Evolutionary conservation across 169 alveolate genomes (phyloP), one percentile per base, ranked within the genome.

Genomic region (Plasmodium cynomolgi): DNA sequence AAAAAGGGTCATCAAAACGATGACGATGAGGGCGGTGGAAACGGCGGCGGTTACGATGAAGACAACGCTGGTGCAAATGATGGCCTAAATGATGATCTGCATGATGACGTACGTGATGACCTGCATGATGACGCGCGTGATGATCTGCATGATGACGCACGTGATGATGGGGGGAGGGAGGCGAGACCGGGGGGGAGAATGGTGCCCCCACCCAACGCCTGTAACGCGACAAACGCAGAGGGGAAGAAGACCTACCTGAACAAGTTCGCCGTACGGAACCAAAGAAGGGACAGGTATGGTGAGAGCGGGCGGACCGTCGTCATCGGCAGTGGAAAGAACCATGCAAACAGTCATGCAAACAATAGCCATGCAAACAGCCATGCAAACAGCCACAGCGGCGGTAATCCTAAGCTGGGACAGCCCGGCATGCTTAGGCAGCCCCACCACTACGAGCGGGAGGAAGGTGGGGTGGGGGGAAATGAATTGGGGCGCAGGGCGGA

Each of bases 141-240:
- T 15, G 23, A 15, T 2, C 23, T 50, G 23, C 54, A 88, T 34
- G 82, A 39, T 26, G 11, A n/a, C 1, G 11, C 4, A 1, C 23
- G n/a, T 58, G 31, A 17, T 15, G 62, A 50, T 50, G 37, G 37
- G 17, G 37, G n/a, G 20, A 29, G 77, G 37, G 94, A 47, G 83
- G 47, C 54, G 8, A 80, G 39, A 20, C 13, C 33, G 31, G 90
- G 58, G 83, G 83, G 80, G 13, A 88, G 72, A 39, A 80, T 13
- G 23, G 15, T 20, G 0, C 44, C 91, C 33, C 47, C 11, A 17
- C 1, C n/a, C 13, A 71, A 88, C 54, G 58, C 94, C 71, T 20
- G 73, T 31, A 58, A 39, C 74, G 26, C 34, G 8, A 54, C 56
- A 26, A 33, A 79, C 23, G 54, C 71, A n/a, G 73, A 80, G 17